Percentiles rank a stretch among this genome's conserved stretches.
Conservation (phyloP, 495 filamentous ascomycete genomes). For the Talaromyces borbonicus region DNA sequence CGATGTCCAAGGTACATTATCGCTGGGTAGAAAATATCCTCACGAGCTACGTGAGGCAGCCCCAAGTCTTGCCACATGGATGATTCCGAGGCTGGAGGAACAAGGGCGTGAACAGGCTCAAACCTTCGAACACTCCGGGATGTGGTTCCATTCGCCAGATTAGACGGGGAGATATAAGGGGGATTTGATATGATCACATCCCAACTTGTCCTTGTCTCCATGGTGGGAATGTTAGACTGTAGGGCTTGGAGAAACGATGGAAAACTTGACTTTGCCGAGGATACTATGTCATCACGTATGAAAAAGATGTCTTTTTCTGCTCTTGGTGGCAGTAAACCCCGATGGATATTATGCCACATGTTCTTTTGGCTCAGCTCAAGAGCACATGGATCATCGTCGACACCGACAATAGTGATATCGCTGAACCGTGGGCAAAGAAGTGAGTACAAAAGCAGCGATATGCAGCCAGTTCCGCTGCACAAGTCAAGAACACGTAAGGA, state of each 20-base stretch:
- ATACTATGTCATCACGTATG: conserved; percentile 44
- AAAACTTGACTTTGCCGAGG: conserved; percentile 7
- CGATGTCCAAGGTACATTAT: conserved; percentile 18
- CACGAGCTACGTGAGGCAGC: conserved; percentile 9
- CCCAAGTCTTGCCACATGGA: not conserved
- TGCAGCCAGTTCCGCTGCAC: conserved; percentile 88
- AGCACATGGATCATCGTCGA: conserved; percentile 39
- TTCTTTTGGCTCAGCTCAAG: conserved; percentile 54
- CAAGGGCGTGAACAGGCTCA: conserved; percentile 71
- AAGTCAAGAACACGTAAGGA: conserved; percentile 63
- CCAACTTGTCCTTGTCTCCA: conserved; percentile 15
- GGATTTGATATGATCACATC: conserved; percentile 85
- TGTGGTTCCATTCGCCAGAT: conserved; percentile 48
- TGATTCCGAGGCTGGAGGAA: conserved; percentile 38
- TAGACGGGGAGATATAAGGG: conserved; percentile 66
- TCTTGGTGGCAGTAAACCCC: conserved; percentile 15
- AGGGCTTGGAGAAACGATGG: conserved; percentile 12
- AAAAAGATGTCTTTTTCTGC: conserved; percentile 40
- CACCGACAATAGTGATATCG: conserved; percentile 26
- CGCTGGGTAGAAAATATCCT: conserved; percentile 32
- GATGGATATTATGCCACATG: conserved; percentile 38
- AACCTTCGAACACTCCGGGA: conserved; percentile 63
- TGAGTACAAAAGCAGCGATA: conserved; percentile 60
- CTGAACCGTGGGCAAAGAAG: conserved; percentile 33
- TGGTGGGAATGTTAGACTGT: not conserved